A percentile compares a stretch with the other conserved stretches of the same genome.
phyloP scores from a whole-genome alignment of 148 eudicot genomes.

The Chenopodium formosanum region DNA sequence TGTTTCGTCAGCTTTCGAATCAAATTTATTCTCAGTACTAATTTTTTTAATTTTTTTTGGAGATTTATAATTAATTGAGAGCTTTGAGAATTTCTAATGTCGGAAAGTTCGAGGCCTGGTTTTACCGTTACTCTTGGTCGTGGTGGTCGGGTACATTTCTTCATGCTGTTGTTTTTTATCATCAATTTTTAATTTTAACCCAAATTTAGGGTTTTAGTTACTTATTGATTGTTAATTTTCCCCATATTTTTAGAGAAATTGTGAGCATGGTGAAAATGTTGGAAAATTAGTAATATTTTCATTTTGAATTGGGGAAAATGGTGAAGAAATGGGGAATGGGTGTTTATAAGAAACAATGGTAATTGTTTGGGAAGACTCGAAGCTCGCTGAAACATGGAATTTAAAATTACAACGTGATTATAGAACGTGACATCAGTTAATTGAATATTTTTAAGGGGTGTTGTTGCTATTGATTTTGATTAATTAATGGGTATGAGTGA shows the following conservation, averaged over 20 bases:
- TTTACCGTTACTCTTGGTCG: constrained; percentile 64
- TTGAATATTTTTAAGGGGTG: background rate
- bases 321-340: background rate
- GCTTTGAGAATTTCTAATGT: constrained; percentile 28
- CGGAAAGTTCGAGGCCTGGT: constrained; percentile 48
- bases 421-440: background rate
- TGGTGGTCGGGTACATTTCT: constrained; percentile 54
- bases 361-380: background rate
- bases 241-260: background rate
- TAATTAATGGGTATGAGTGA: constrained; percentile 14
- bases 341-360: background rate
- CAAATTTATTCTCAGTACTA: background rate
- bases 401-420: background rate
- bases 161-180: background rate
- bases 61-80: too few relatives aligned
- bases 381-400: too few relatives aligned
- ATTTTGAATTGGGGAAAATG: background rate
- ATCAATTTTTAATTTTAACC: too few relatives aligned
- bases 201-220: background rate
- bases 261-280: background rate
- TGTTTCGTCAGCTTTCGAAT: background rate
- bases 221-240: background rate
- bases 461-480: constrained; percentile 1
- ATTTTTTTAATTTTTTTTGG: background rate
- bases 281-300: background rate